Percentiles rank a stretch among this genome's conserved stretches.
Evolutionary conservation across 768 basidiomycete species (phyloP).

Genomic region (Lactifluus piperatus): DNA sequence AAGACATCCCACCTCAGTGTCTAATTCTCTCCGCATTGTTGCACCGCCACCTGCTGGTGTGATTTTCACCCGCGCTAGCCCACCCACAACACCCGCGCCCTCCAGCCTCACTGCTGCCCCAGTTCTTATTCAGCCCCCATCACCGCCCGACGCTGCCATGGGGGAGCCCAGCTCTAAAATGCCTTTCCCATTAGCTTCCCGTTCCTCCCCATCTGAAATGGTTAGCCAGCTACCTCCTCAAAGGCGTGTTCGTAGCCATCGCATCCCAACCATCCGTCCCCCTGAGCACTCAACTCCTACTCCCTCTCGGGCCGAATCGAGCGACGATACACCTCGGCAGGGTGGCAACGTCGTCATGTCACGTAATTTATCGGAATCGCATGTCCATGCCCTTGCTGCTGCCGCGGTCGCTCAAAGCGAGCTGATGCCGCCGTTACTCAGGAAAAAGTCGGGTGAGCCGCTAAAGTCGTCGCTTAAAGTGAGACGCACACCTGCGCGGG

Average conservation of each 20-base stretch:
- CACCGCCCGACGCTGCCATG: conserved; percentile 12
- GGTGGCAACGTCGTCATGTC: not conserved
- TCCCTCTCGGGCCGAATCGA: conserved; percentile 26
- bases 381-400: conserved; percentile 14
- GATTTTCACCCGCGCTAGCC: conserved; percentile 15
- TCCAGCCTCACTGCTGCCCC: not conserved
- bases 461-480: conserved; percentile 88
- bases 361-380: conserved; percentile 19
- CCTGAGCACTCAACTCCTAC: conserved; percentile 39
- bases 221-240: conserved; percentile 24
- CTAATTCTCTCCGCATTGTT: conserved; percentile 19
- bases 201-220: conserved; percentile 19
- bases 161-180: conserved; percentile 4
- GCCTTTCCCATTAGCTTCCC: conserved; percentile 14
- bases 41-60: conserved; percentile 4
- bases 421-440: conserved; percentile 33
- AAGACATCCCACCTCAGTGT: conserved; percentile 33
- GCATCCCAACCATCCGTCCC: conserved; percentile 23
- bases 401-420: not conserved
- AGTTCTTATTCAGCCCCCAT: conserved; percentile 24
- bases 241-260: conserved; percentile 25
- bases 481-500: conserved; percentile 39
- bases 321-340: not conserved
- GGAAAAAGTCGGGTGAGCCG: conserved; percentile 92
- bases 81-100: conserved; percentile 3